Base-by-base conservation (phyloP, 2,329 filamentous ascomycete species). In the Microcyclosporella mali region DNA sequence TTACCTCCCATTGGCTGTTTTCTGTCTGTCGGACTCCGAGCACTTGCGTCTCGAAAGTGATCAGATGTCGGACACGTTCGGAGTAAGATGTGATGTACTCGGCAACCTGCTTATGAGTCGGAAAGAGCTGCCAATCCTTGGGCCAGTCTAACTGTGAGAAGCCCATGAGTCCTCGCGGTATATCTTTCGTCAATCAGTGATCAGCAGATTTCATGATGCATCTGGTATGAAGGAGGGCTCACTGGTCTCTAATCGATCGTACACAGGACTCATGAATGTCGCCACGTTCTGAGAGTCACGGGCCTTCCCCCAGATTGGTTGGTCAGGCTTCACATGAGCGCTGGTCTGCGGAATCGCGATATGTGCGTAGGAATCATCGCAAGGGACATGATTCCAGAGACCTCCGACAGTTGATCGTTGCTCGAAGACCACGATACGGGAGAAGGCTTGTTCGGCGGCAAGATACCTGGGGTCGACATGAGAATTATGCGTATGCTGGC, bases 221-320 rank as follows among this genome's bases (percentile, higher is more conserved):
- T 25, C 21, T 25, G 21, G 6, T 4, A 25, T n/a, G n/a, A 25
- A 25, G 21, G 9, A 25, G 21, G 4, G 9, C 21, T 25, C 21
- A 25, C 21, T 97, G 16, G 89, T 88, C 58, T 95, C 83, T 12
- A 95, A 70, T 17, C 75, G 69, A 36, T 88, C 79, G 63, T 95
- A 95, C 66, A 95, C 78, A 2, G 89, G 85, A 14, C 85, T 87
- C n/a, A 86, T 72, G 57, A 90, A 94, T 2, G 80, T 64, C 4
- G 83, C 76, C 0, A 41, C 37, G 29, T 46, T 27, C 21, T 47
- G 45, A 12, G 40, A 37, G 42, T 50, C 44, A 33, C 44, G 48
- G 6, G 45, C 51, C 18, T 15, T 39, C 12, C 63, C 59, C 69
- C 72, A 78, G 44, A 81, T 64, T 4, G 85, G 84, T 43, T 75